Evolutionary conservation across 1,139 yeast genomes (phyloP).

Genomic region (Pichia sp.): DNA sequence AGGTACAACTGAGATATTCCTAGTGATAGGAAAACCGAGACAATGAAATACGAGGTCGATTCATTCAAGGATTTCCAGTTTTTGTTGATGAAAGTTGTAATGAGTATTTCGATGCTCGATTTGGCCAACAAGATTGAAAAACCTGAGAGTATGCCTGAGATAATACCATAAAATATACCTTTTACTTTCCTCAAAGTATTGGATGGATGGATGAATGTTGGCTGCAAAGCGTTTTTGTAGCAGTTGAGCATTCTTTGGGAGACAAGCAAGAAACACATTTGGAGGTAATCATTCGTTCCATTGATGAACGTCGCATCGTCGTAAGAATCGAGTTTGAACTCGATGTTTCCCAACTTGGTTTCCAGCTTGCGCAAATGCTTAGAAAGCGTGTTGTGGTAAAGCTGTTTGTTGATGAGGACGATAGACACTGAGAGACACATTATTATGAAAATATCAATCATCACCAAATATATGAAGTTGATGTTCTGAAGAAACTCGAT

Average conservation of each 20-base stretch:
- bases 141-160: constrained; percentile 79
- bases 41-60: constrained; percentile 45
- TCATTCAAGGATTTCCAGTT: constrained; percentile 24
- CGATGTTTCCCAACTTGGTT: background rate
- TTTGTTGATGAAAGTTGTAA: constrained; percentile 41
- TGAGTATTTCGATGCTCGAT: constrained; percentile 66
- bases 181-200: constrained; percentile 30
- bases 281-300: background rate
- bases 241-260: background rate
- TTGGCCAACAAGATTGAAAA: constrained; percentile 84
- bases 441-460: constrained; percentile 31
- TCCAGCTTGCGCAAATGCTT: background rate
- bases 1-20: constrained; percentile 74
- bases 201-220: constrained; percentile 13
- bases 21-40: constrained; percentile 55
- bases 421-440: constrained; percentile 29
- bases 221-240: background rate
- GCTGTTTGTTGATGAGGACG: constrained; percentile 15
- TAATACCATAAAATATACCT: constrained; percentile 63
- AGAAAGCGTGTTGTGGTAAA: background rate
- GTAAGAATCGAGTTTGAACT: background rate
- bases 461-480: constrained; percentile 46
- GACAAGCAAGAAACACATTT: background rate
- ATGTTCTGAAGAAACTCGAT: constrained; percentile 37
- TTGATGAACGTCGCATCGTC: background rate